Conservation (phyloP, 2,329 filamentous ascomycete species). For the Ceratocystis variospora region DNA sequence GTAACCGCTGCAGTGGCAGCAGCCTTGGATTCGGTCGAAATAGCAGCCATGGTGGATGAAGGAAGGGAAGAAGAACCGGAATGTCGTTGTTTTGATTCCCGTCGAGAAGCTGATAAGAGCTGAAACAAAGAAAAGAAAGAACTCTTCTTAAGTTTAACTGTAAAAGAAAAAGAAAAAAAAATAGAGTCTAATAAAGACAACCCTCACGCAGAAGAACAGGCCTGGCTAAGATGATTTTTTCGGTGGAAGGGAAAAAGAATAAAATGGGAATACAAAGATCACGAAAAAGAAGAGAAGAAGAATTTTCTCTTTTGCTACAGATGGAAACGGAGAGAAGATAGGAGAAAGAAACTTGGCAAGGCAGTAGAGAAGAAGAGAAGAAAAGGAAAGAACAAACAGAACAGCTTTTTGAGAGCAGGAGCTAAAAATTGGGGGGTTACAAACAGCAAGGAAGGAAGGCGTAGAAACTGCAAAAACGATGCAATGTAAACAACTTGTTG, state of each 20-base stretch:
- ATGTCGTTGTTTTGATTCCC: conserved; percentile 23
- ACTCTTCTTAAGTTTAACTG: too few relatives aligned
- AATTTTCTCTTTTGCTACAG: not conserved
- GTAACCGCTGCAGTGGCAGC: not conserved
- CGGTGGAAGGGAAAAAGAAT: not conserved
- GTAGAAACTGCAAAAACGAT: not conserved
- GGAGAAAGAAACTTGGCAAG: not conserved
- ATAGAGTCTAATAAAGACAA: conserved; percentile 1
- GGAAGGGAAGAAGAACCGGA: not conserved
- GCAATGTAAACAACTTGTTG: not conserved
- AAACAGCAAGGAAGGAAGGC: not conserved
- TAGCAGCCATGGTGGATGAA: conserved; percentile 10
- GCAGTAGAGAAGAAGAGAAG: not conserved
- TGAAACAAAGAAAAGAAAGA: not conserved
- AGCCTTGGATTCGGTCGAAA: conserved; percentile 2
- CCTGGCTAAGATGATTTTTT: not conserved
- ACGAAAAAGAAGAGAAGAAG: not conserved
- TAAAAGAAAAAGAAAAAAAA: conserved; percentile 9
- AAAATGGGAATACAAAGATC: conserved; percentile 2
- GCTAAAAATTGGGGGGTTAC: not conserved
- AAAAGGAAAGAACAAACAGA: not conserved
- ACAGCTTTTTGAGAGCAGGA: not conserved
- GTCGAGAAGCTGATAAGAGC: conserved; percentile 4
- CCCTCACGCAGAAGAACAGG: not conserved
- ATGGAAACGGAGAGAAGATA: not conserved